Evolutionary conservation across 768 basidiomycete genomes (phyloP), one percentile per base, ranked within the genome.

Genomic region (Tylopilus sp.): DNA sequence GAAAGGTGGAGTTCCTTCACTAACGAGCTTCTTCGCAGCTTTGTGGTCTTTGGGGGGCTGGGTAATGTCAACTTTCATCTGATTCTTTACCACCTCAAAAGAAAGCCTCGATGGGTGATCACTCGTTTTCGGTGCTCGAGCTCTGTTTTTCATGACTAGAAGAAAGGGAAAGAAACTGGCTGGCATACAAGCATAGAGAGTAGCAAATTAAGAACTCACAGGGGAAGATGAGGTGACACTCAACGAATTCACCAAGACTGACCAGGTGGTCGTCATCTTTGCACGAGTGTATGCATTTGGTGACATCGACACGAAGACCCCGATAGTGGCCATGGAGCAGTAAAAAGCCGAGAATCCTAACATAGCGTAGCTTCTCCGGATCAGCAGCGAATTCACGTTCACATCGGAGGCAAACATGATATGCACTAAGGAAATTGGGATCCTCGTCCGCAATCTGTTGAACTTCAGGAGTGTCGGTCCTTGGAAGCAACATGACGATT

Each of bases 101-200:
- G 60, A 63, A 2, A 58, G 22, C 11, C 58, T 44, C 25, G 56
- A 56, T 7, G 63, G 33, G 42, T 54, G 50, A 7, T 43, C n/a
- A 9, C 53, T 59, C 8, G 57, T 20, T 26, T 40, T 20, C 6
- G 66, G 67, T 1, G 61, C 69, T 40, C 51, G 50, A 21, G 56
- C 55, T 42, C 49, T 61, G 40, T 17, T 44, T 22, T 36, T 53
- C 26, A 43, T 57, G 17, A 64, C 60, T 62, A 30, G 20, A 35
- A 22, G 23, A 15, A n/a, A 39, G 3, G 10, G 10, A n/a, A 33
- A 28, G 22, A 13, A 1, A 35, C n/a, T n/a, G 35, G n/a, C 47
- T 15, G 13, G 20, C 8, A 31, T 36, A 23, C 26, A n/a, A 4
- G 21, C 5, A 40, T 13, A 25, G 44, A 47, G n/a, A 8, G 38